Conservation (phyloP, 768 basidiomycete genomes). For the Candolleomyces aberdarensis region DNA sequence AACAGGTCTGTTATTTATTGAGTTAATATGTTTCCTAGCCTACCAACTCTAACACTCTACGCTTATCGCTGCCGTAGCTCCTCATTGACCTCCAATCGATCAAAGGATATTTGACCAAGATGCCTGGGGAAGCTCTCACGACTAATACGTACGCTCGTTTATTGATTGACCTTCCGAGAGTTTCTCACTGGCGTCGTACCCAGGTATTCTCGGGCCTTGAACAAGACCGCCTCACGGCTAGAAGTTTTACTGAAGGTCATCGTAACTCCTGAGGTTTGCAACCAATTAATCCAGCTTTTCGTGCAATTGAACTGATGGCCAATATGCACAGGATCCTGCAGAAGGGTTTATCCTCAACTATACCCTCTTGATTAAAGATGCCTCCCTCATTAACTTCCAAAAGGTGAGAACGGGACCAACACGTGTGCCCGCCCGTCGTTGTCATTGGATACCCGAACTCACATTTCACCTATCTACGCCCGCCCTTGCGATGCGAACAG, state of each 20-base stretch:
- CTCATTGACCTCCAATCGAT: constrained; percentile 88
- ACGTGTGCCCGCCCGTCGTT: background rate
- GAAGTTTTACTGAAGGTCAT: constrained; percentile 96
- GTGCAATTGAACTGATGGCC: background rate
- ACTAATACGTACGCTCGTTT: constrained; percentile 48
- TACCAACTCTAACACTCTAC: background rate
- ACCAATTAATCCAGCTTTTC: background rate
- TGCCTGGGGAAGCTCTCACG: constrained; percentile 70
- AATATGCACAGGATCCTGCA: constrained; percentile 66
- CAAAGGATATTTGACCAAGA: constrained; percentile 75
- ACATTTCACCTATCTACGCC: background rate
- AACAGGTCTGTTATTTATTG: constrained; percentile 57
- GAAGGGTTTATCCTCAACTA: constrained; percentile 97
- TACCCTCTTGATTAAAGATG: constrained; percentile 89
- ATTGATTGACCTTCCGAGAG: background rate
- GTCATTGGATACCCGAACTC: background rate
- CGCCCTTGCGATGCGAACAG: constrained; percentile 35
- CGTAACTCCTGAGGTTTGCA: constrained; percentile 66
- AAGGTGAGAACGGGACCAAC: constrained; percentile 51
- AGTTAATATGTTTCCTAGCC: background rate
- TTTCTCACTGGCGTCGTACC: constrained; percentile 8
- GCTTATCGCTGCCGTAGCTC: constrained; percentile 27
- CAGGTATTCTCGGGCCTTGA: constrained; percentile 82
- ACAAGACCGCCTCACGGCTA: constrained; percentile 74
- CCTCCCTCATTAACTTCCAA: constrained; percentile 96